Evolutionary conservation across 2,329 filamentous ascomycete genomes (phyloP), one percentile per base, ranked within the genome.

Genomic region (Sporothrix protearum): DNA sequence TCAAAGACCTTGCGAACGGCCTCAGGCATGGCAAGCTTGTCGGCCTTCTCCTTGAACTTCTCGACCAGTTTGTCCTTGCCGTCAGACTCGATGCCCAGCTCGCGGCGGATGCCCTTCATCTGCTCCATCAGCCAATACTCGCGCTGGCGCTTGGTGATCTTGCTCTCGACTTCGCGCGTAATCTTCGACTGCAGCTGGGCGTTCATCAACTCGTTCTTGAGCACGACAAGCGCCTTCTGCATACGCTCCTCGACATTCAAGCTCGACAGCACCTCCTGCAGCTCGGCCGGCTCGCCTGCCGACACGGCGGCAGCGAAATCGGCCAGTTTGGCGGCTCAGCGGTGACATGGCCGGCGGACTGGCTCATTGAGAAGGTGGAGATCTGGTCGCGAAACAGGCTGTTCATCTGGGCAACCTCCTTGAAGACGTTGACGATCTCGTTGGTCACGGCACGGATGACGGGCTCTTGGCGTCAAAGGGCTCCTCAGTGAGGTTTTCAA

Each of bases 91-190:
- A 99, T 93, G 28, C 96, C 96, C 66, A 99, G 88, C 81, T 99
- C 96, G 72, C 96, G 88, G 72, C 93, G 91, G 78, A 99, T 99
- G 33, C 94, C 96, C 84, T 98, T 98, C 94, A 99, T 97, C 80
- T 99, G 96, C 82, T 99, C 96, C 93, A 97, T 96, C 63, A 99
- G 84, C 92, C 94, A 98, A 83, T 98, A 99, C 79, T 99, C 96
- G 69, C 96, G 90, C 80, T 99, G 96, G 39, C 95, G 91, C 83
- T 99, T 98, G 77, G 94, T 94, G 70, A 99, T 98, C 82, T 97
- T 97, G 78, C 89, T 93, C 80, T 98, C 96, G 22, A 99, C 96
- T 78, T 99, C 96, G 82, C 97, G 97, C 72, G 92, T 93, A 72
- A 99, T 98, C 85, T 98, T 99, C 71, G 92, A 95, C 80, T 97